Conservation (phyloP, 2,329 filamentous ascomycete species). For the Fusarium sororula region DNA sequence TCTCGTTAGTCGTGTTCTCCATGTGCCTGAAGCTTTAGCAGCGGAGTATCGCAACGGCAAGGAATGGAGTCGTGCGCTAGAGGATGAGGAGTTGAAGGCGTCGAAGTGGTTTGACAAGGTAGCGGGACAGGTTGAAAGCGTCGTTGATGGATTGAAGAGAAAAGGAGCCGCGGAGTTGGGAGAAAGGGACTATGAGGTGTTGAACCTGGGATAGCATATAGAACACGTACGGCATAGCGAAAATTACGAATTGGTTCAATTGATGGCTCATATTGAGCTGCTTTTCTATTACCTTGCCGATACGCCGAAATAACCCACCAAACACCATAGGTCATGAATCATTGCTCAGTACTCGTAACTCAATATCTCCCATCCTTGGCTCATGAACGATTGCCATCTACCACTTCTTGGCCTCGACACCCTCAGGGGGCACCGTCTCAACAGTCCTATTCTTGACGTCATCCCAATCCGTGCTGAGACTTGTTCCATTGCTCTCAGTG, state of each 20-base stretch:
- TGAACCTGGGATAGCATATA: slow-evolving; percentile 17
- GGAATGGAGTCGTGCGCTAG: slow-evolving; percentile 40
- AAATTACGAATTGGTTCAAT: not conserved
- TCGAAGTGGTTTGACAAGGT: slow-evolving; percentile 43
- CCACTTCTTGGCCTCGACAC: slow-evolving; percentile 80
- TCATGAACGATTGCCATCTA: not conserved
- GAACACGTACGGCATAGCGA: slow-evolving; percentile 15
- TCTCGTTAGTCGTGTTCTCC: slow-evolving; percentile 50
- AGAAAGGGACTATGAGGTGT: slow-evolving; percentile 21
- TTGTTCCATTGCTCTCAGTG: slow-evolving; percentile 90
- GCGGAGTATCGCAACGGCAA: slow-evolving; percentile 35
- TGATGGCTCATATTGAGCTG: not conserved
- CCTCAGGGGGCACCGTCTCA: slow-evolving; percentile 77
- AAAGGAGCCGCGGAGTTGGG: slow-evolving; percentile 36
- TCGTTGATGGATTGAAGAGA: slow-evolving; percentile 21
- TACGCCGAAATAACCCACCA: slow-evolving; percentile 22
- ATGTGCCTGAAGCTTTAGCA: slow-evolving; percentile 43
- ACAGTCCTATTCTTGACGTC: slow-evolving; percentile 80
- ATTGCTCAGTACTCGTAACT: not conserved
- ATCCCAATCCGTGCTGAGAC: slow-evolving; percentile 90
- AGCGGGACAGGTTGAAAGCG: slow-evolving; percentile 5
- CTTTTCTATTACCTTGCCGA: slow-evolving; percentile 22
- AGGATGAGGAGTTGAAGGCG: slow-evolving; percentile 38
- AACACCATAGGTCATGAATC: slow-evolving; percentile 12
- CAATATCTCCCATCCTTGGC: not conserved